Evolutionary conservation across 495 filamentous ascomycete species (phyloP).

Genomic region (Parathielavia hyrcaniae): DNA sequence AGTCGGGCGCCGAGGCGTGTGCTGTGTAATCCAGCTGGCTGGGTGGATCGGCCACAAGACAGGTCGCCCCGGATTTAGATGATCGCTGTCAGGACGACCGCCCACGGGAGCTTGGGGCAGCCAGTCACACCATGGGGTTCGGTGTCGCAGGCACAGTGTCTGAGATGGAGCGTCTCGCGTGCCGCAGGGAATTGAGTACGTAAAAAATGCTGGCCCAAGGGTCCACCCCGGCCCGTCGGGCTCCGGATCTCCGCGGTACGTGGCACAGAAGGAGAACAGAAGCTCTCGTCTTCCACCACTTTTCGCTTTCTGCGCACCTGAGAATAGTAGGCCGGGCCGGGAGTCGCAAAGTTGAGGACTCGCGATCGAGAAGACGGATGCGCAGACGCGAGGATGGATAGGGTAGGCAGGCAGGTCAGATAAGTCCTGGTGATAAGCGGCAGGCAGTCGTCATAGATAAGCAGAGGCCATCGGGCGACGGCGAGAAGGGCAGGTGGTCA

Average conservation of each 20-base stretch:
- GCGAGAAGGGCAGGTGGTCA: no score
- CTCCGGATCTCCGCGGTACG: neutral
- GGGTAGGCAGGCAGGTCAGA: no score
- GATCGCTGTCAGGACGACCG: conserved; percentile 8
- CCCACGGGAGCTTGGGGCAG: conserved; percentile 8
- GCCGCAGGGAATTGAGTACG: conserved; percentile 27
- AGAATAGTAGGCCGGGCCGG: no score
- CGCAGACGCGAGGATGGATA: no score
- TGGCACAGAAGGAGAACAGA: conserved; percentile 8
- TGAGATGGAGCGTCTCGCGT: conserved; percentile 21
- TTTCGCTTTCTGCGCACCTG: neutral
- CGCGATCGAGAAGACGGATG: no score
- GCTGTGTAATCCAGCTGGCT: conserved; percentile 10
- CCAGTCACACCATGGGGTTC: conserved; percentile 14
- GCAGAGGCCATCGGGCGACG: no score
- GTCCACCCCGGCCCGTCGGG: conserved; percentile 13
- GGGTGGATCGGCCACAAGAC: conserved; percentile 20
- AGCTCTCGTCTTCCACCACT: conserved; percentile 10
- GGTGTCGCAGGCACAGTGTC: conserved; percentile 6
- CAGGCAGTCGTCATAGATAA: no score
- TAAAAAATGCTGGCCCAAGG: conserved; percentile 31
- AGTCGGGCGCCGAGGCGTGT: no score
- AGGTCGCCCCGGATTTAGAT: conserved; percentile 26
- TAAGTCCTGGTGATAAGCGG: no score
- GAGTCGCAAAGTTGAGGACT: no score